Evolutionary conservation across 2,329 filamentous ascomycete species (phyloP), one percentile per base, ranked within the genome.

Genomic region (Tolypocladium sp.): DNA sequence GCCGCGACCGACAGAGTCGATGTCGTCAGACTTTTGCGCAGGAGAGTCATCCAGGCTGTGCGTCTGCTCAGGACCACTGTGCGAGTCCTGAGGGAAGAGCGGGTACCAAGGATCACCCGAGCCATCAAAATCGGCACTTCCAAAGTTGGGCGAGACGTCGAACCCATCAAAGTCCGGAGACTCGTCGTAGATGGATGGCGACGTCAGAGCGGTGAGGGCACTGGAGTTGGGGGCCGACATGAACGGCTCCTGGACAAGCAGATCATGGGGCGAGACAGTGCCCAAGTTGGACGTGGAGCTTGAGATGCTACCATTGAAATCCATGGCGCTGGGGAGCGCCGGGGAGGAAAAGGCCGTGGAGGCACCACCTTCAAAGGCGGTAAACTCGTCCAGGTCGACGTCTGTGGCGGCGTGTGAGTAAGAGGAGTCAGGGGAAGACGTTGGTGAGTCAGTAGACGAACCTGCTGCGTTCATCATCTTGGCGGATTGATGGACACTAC

Each of bases 181-280:
- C 67, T 87, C 89, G 69, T 89, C 83, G 68, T 85, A 87, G 59
- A 85, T 80, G n/a, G 89, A 90, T 52, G 92, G 92, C 61, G 92
- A 94, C 59, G 91, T 96, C 73, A 96, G 70, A 63, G 91, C 86
- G 41, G 92, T 96, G 70, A 94, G 85, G 40, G 90, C 86, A 54
- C 87, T 82, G 2, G 92, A 96, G 69, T 90, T 90, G 37, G 92
- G 92, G 42, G 91, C 85, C 62, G 91, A 95, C 70, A 84, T 79
- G 68, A 85, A 85, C 60, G 82, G 79, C 68, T 90, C 85, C 65
- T 85, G 83, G 66, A 92, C 79, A 65, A 88, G 76, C 64, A 96
- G 79, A 68, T 96, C 91, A 73, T 90, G 87, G 25, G 92, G 92
- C 62, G 92, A 96, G 62, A 96, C 83, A 49, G 92, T 96, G 67